Evolutionary conservation across 768 basidiomycete species (phyloP).

Genomic region (Mycena alexandri): DNA sequence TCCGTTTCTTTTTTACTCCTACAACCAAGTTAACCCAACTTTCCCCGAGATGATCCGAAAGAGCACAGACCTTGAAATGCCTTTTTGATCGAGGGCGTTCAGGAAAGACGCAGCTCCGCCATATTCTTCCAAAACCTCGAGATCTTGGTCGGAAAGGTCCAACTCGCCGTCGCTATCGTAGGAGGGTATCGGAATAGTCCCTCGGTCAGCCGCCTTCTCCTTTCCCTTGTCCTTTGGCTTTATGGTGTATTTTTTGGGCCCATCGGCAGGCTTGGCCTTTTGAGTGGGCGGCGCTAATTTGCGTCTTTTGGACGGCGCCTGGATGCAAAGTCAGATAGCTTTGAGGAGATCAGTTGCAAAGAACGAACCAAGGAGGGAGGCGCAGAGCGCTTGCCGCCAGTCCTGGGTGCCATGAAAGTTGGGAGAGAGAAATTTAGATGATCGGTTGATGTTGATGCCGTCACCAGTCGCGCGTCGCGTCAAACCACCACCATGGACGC

Average conservation of each 20-base stretch:
- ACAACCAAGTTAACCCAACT: slow-evolving; percentile 21
- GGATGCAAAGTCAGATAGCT: slow-evolving; percentile 15
- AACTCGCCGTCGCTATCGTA: slow-evolving; percentile 61
- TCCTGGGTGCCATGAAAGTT: slow-evolving; percentile 25
- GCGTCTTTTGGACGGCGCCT: slow-evolving; percentile 71
- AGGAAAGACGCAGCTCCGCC: slow-evolving; percentile 77
- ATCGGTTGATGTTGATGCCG: slow-evolving; percentile 6
- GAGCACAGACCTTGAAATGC: slow-evolving; percentile 78
- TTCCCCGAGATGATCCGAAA: not conserved
- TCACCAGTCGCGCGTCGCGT: slow-evolving; percentile 27
- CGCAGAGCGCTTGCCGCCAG: slow-evolving; percentile 30
- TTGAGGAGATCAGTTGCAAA: not conserved
- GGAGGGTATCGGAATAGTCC: slow-evolving; percentile 73
- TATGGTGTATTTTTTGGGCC: slow-evolving; percentile 41
- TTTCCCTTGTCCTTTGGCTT: slow-evolving; percentile 62
- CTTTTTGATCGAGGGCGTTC: slow-evolving; percentile 76
- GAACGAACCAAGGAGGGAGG: slow-evolving; percentile 21
- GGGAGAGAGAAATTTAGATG: not conserved
- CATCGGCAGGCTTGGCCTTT: slow-evolving; percentile 37
- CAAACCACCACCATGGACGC: no score
- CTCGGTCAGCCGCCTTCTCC: slow-evolving; percentile 70
- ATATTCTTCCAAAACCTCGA: slow-evolving; percentile 75
- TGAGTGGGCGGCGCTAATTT: slow-evolving; percentile 57
- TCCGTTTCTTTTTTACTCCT: slow-evolving; percentile 91
- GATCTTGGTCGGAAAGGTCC: slow-evolving; percentile 77